These are phyloP conservation scores for Blastobotrys mokoenaii DNA, from an alignment of 805 yeast genomes.

Conservation along the genomic window DNA sequence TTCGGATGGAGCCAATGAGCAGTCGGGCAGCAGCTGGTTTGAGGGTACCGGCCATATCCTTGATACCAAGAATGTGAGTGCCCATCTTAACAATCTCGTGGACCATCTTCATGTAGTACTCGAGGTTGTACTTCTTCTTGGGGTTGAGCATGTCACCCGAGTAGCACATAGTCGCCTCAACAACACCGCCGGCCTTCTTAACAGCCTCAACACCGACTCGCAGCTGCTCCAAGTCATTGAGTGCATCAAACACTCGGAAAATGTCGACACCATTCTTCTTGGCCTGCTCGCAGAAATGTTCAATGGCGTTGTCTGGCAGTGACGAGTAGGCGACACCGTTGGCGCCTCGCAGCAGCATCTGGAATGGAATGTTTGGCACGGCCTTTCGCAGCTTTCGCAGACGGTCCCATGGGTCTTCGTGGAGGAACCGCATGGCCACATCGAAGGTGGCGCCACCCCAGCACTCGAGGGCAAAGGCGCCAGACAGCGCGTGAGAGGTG, in stretches of 20 bases:
- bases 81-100: conserved; percentile 86
- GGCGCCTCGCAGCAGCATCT: conserved; percentile 98
- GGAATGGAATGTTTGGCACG: conserved; percentile 98
- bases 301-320: conserved; percentile 96
- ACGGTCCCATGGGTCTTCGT: conserved; percentile 99
- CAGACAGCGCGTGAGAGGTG: conserved; percentile 81
- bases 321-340: conserved; percentile 98
- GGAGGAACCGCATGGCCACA: conserved; percentile 95
- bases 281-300: conserved; percentile 92
- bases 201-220: conserved; percentile 98
- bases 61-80: conserved; percentile 93
- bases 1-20: conserved; percentile 74
- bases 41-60: conserved; percentile 99
- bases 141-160: conserved; percentile 97
- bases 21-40: conserved; percentile 88
- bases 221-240: conserved; percentile 93
- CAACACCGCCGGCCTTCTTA: conserved; percentile 96
- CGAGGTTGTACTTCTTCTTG: conserved; percentile 92
- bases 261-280: conserved; percentile 94
- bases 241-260: conserved; percentile 95
- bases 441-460: conserved; percentile 99
- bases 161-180: conserved; percentile 97
- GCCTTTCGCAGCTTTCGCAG: conserved; percentile 75
- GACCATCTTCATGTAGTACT: conserved; percentile 75
- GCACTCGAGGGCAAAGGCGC: conserved; percentile 94